Evolutionary conservation across 192 early-diverging fungal genomes (phyloP).

Genomic region (Geosiphon pyriformis): DNA sequence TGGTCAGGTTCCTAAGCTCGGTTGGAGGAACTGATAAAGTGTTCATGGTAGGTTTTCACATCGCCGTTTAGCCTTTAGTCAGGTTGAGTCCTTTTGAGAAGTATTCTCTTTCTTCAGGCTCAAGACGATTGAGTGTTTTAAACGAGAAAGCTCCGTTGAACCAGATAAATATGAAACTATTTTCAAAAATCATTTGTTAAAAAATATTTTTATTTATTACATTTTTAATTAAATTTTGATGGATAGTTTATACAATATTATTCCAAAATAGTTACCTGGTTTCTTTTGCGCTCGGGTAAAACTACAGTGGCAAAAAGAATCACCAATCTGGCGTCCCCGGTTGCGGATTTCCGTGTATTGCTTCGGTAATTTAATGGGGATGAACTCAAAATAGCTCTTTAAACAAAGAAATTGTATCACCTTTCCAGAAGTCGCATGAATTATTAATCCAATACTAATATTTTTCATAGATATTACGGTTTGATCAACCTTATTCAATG

Average conservation of each 20-base stretch:
- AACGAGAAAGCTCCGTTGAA: no score
- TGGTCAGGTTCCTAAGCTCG: conserved; percentile 55
- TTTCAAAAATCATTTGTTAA: no score
- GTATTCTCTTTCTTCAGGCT: no score
- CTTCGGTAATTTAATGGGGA: conserved; percentile 68
- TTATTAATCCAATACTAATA: conserved; percentile 25
- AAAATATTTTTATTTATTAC: no score
- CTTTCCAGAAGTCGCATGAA: conserved; percentile 12
- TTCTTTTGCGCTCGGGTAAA: conserved; percentile 51
- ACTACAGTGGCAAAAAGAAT: conserved; percentile 65
- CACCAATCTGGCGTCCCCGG: conserved; percentile 74
- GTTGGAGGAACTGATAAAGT: conserved; percentile 64
- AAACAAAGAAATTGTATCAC: not conserved
- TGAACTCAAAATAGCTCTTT: not conserved
- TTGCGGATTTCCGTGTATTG: conserved; percentile 88
- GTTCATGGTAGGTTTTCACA: conserved; percentile 51
- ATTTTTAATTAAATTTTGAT: not conserved
- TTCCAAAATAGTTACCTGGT: conserved; percentile 86
- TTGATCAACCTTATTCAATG: conserved; percentile 84
- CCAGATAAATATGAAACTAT: no score
- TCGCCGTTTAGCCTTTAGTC: not conserved
- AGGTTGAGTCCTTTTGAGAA: not conserved
- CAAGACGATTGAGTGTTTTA: no score
- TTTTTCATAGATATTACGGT: conserved; percentile 22
- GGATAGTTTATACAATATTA: conserved; percentile 83